Percentiles rank a stretch among this genome's conserved stretches.
phyloP scores from a whole-genome alignment of 2,329 filamentous ascomycete genomes.

The Trichoderma pleuroti region DNA sequence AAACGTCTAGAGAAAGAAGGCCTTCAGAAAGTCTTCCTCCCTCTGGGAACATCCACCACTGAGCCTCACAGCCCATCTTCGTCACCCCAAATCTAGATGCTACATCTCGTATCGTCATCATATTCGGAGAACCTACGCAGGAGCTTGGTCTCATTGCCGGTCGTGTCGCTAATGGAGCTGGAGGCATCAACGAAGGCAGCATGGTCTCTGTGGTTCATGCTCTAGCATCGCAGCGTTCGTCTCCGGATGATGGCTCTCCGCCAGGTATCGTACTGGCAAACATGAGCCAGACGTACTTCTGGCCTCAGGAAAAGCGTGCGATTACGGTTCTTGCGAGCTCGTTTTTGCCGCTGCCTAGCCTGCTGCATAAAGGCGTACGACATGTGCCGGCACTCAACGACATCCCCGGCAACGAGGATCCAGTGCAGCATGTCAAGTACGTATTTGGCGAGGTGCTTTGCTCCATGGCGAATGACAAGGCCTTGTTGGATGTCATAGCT shows the following conservation, averaged over 20 bases:
- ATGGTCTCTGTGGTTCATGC: constrained; percentile 59
- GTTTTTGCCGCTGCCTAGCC: constrained; percentile 58
- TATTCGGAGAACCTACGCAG: constrained; percentile 69
- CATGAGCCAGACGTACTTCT: constrained; percentile 73
- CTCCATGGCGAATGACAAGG: constrained; percentile 43
- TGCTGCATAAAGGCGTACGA: constrained; percentile 54
- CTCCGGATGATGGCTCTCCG: constrained; percentile 31
- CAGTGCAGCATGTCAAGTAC: constrained; percentile 60
- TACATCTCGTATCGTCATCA: constrained; percentile 63
- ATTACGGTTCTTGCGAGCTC: constrained; percentile 58
- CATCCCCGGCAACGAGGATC: constrained; percentile 56
- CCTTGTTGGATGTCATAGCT: constrained; percentile 66
- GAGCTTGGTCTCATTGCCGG: constrained; percentile 74
- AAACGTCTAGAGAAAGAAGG: constrained; percentile 59
- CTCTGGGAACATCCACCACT: constrained; percentile 45
- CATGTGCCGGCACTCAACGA: constrained; percentile 56
- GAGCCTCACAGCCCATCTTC: constrained; percentile 66
- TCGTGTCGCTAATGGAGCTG: constrained; percentile 58
- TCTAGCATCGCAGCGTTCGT: constrained; percentile 38
- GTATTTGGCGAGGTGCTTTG: constrained; percentile 64
- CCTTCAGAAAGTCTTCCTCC: constrained; percentile 59
- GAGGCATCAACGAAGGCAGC: constrained; percentile 68
- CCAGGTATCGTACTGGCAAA: constrained; percentile 74
- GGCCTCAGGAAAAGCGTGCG: constrained; percentile 57
- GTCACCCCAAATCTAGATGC: constrained; percentile 46